A percentile compares a stretch with the other conserved stretches of the same genome.
phyloP scores from a whole-genome alignment of 306 rosid species.

The Abrus precatorius region DNA sequence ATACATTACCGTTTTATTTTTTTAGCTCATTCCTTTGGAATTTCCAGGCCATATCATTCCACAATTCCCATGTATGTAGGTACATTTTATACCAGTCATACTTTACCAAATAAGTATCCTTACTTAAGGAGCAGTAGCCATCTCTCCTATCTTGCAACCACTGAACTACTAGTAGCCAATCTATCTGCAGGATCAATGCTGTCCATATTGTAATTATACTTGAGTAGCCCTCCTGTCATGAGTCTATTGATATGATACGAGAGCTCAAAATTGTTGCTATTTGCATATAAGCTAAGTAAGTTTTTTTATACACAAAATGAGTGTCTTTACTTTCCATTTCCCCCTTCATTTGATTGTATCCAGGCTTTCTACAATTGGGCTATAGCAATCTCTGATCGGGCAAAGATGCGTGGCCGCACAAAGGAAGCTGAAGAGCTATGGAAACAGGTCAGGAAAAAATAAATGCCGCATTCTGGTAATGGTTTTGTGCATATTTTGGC shows the following conservation, averaged over 20 bases:
- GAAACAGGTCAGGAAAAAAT: conserved; percentile 83
- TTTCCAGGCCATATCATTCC: not conserved
- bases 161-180: conserved; percentile 8
- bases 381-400: conserved; percentile 98
- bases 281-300: not conserved
- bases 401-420: conserved; percentile 99
- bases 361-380: conserved; percentile 99
- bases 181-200: conserved; percentile 28
- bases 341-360: conserved; percentile 9
- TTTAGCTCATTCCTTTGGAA: conserved; percentile 13
- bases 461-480: conserved; percentile 39
- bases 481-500: conserved; percentile 27
- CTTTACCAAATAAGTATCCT: conserved; percentile 21
- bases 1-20: not conserved
- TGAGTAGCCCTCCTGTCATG: conserved; percentile 1
- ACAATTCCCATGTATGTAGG: conserved; percentile 9
- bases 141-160: not conserved
- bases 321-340: not conserved
- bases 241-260: conserved; percentile 24
- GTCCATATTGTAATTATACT: not conserved
- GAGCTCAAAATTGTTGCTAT: conserved; percentile 2
- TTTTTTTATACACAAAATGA: conserved; percentile 8
- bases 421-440: conserved; percentile 99
- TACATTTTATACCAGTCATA: not conserved
- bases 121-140: not conserved